Conservation (phyloP, 345 rosid genomes). For the Laguncularia racemosa region DNA sequence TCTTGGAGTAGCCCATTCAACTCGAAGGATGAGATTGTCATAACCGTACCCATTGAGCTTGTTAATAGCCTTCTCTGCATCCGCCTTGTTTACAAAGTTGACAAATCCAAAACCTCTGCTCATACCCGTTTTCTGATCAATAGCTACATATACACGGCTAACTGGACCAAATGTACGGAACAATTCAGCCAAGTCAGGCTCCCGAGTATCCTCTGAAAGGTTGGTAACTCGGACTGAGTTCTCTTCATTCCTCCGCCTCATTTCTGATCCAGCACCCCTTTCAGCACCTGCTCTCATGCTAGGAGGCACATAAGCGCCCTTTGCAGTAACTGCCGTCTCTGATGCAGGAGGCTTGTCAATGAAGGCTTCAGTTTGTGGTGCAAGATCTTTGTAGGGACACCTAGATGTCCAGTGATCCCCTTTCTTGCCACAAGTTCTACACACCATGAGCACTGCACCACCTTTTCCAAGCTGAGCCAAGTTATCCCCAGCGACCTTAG, state of each 20-base stretch:
- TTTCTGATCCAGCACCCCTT: conserved; percentile 59
- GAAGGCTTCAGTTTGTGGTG: conserved; percentile 40
- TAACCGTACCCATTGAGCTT: conserved; percentile 90
- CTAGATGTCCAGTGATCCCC: conserved; percentile 94
- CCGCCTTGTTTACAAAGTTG: conserved; percentile 79
- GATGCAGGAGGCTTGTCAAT: conserved; percentile 52
- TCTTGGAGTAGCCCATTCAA: conserved; percentile 93
- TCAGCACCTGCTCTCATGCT: conserved; percentile 73
- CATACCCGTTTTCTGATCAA: conserved; percentile 80
- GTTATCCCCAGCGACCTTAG: conserved; percentile 44
- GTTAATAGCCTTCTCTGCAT: conserved; percentile 82
- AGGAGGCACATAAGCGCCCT: conserved; percentile 70
- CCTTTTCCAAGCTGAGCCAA: conserved; percentile 61
- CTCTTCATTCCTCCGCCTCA: conserved; percentile 89
- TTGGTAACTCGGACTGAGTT: conserved; percentile 86
- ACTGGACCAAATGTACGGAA: conserved; percentile 83
- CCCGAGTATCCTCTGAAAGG: conserved; percentile 83
- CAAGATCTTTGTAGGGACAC: conserved; percentile 89
- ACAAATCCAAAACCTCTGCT: conserved; percentile 94
- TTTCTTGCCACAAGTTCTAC: conserved; percentile 82
- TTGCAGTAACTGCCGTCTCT: conserved; percentile 36
- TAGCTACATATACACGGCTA: conserved; percentile 75
- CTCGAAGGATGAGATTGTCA: conserved; percentile 86
- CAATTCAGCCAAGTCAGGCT: conserved; percentile 70
- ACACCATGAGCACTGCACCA: conserved; percentile 84